These are phyloP conservation scores for Pythium chondricola DNA, from an alignment of 352 stramenopile species.

Conservation along the genomic window DNA sequence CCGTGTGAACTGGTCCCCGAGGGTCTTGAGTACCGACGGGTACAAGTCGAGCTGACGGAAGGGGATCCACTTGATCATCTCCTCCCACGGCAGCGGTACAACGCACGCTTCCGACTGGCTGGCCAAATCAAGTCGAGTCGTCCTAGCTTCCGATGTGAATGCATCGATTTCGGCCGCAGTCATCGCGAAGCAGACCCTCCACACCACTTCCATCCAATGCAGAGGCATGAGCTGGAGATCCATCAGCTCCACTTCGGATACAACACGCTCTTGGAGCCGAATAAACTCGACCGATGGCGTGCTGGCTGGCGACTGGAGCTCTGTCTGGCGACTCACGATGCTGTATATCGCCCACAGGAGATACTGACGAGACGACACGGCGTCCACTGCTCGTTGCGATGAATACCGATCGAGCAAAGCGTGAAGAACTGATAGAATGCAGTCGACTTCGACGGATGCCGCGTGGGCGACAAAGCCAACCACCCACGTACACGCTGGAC, in stretches of 20 bases:
- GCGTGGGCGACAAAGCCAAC: constrained; percentile 8
- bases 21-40: background rate
- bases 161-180: constrained; percentile 28
- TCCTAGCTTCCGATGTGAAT: constrained; percentile 24
- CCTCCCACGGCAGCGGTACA: background rate
- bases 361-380: too few species aligned
- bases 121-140: background rate
- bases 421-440: background rate
- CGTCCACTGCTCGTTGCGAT: background rate
- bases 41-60: constrained; percentile 11
- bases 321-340: constrained; percentile 27
- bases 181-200: constrained; percentile 46
- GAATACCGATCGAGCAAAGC: constrained; percentile 3
- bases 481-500: background rate
- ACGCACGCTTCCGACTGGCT: background rate
- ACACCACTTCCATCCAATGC: constrained; percentile 47
- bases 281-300: background rate
- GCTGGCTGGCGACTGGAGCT: constrained; percentile 9
- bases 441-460: background rate
- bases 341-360: constrained; percentile 13
- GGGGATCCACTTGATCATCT: background rate
- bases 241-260: constrained; percentile 27
- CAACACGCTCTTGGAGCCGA: constrained; percentile 10
- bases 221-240: constrained; percentile 43
- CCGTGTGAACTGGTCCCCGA: background rate